phyloP scores from a whole-genome alignment of 768 basidiomycete genomes.

The Hericium alpestre region DNA sequence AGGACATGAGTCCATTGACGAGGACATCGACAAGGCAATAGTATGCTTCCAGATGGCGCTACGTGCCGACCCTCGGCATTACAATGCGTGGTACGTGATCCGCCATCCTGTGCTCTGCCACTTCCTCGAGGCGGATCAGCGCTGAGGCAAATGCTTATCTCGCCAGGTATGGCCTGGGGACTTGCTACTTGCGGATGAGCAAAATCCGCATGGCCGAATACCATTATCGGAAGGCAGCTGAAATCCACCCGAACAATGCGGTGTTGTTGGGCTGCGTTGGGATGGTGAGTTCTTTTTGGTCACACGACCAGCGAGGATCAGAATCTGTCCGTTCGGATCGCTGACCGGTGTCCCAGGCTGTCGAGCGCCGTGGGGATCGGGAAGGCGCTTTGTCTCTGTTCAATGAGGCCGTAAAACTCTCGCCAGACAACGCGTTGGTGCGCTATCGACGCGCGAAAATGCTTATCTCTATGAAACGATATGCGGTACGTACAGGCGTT shows the following conservation, averaged over 20 bases:
- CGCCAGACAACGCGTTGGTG: slow-evolving; percentile 86
- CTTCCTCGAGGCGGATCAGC: not conserved
- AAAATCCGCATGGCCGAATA: slow-evolving; percentile 91
- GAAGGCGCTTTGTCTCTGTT: slow-evolving; percentile 69
- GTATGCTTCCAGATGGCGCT: slow-evolving; percentile 88
- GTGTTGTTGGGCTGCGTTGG: slow-evolving; percentile 95
- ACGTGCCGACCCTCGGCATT: slow-evolving; percentile 85
- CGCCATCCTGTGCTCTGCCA: not conserved
- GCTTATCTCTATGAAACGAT: slow-evolving; percentile 73
- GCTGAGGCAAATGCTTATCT: slow-evolving; percentile 9
- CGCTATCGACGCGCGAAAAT: slow-evolving; percentile 91
- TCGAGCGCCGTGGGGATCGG: slow-evolving; percentile 76
- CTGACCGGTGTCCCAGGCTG: slow-evolving; percentile 42
- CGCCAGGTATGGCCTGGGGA: slow-evolving; percentile 93
- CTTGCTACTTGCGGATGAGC: slow-evolving; percentile 90
- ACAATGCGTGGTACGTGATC: slow-evolving; percentile 87
- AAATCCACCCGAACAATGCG: slow-evolving; percentile 90
- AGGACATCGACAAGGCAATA: slow-evolving; percentile 87
- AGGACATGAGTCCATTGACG: slow-evolving; percentile 94
- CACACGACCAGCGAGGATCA: not conserved
- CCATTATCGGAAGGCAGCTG: slow-evolving; percentile 85
- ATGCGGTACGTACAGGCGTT: slow-evolving; percentile 50
- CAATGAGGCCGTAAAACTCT: slow-evolving; percentile 66
- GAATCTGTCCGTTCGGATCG: not conserved
- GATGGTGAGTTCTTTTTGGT: slow-evolving; percentile 53